Evolutionary conservation across 495 filamentous ascomycete genomes (phyloP).

Genomic region (Aspergillus diversus): DNA sequence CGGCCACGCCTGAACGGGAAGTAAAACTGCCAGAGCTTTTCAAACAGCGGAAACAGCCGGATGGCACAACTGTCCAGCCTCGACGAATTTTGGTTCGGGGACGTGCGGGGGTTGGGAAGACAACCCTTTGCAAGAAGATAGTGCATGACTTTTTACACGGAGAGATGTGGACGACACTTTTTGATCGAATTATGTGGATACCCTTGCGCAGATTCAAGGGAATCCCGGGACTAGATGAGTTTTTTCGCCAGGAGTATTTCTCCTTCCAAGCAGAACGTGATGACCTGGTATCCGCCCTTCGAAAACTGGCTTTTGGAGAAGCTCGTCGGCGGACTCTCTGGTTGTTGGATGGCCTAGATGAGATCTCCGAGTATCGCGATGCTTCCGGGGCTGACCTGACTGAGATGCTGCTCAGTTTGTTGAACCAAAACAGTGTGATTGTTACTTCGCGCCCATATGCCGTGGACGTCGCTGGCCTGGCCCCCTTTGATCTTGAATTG

Average conservation of each 20-base stretch:
- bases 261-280: neutral
- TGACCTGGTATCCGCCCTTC: too few relatives aligned
- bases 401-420: neutral
- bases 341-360: too few relatives aligned
- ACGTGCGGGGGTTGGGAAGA: slow-evolving; percentile 49
- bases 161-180: slow-evolving; percentile 32
- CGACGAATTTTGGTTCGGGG: slow-evolving; percentile 43
- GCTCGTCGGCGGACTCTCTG: too few relatives aligned
- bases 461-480: too few relatives aligned
- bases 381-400: slow-evolving; percentile 1
- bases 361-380: neutral
- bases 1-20: too few relatives aligned
- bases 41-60: neutral
- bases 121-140: slow-evolving; percentile 52
- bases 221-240: slow-evolving; percentile 23
- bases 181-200: slow-evolving; percentile 44
- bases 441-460: too few relatives aligned
- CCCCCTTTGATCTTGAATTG: too few relatives aligned
- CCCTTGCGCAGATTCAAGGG: slow-evolving; percentile 33
- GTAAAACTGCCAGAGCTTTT: too few relatives aligned
- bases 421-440: slow-evolving; percentile 14
- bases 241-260: slow-evolving; percentile 36
- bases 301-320: too few relatives aligned
- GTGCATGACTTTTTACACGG: slow-evolving; percentile 26
- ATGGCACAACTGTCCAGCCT: neutral